phyloP scores from a whole-genome alignment of 164 flowering plant species.

The Umbellularia californica region DNA sequence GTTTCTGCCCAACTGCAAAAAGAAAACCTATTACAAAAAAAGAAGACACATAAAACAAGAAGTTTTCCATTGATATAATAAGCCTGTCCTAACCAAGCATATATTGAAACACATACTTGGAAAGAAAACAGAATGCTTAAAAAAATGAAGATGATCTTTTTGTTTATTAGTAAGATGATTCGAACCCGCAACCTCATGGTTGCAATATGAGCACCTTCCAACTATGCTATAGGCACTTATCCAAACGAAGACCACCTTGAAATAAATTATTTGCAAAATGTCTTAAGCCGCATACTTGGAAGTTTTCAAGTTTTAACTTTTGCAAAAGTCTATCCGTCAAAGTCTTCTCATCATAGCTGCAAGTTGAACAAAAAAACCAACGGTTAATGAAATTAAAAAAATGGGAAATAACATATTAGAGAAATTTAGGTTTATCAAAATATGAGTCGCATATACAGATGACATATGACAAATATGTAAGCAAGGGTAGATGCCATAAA shows the following conservation, averaged over 20 bases:
- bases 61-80: not conserved
- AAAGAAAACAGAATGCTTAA: no score
- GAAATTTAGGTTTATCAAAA: no score
- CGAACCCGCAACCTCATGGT: no score
- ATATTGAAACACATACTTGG: no score
- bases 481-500: no score
- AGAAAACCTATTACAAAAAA: not conserved
- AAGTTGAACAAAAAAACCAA: constrained; percentile 9
- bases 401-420: not conserved
- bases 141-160: no score
- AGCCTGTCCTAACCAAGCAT: no score
- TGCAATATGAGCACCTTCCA: no score
- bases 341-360: constrained; percentile 71
- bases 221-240: no score
- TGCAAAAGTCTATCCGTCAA: constrained; percentile 61
- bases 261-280: constrained; percentile 8
- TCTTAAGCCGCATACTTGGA: constrained; percentile 50
- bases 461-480: no score
- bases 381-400: not conserved
- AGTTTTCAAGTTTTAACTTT: constrained; percentile 75
- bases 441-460: no score
- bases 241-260: not conserved
- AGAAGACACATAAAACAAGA: not conserved
- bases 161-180: no score
- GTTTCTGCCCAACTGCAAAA: constrained; percentile 65